Evolutionary conservation across 2,329 filamentous ascomycete species (phyloP), one percentile per base, ranked within the genome.

Genomic region (Immersiporthe knoxdaviesiana): DNA sequence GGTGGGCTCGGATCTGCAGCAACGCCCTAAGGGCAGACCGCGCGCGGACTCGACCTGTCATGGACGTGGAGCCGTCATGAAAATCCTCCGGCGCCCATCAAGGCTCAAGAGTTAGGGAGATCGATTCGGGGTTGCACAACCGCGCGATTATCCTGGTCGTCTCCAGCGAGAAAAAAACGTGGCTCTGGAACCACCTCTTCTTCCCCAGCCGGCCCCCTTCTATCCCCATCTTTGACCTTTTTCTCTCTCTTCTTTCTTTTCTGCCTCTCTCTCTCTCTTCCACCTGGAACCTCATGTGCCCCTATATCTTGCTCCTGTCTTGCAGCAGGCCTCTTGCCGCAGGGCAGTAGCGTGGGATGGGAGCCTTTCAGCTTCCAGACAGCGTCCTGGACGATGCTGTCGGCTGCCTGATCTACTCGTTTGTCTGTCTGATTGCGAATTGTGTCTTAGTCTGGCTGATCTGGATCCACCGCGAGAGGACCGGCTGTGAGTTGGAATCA

Each of bases 341-440:
- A 32, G 67, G 62, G 65, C 35, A 65, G 32, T 41, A 67, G 50
- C 65, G 62, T 70, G 68, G 65, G 66, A 70, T 70, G 68, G 68
- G 68, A 52, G 68, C 68, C 68, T 70, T 70, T 68, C 68, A 70
- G 68, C 68, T 70, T 68, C 68, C 68, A 32, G 68, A 66, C 62
- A 70, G 68, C 66, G 68, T 70, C 62, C 37, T 65, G 32, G 68
- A 62, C 63, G 66, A 67, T 63, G 68, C 68, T 68, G 56, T 68
- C 44, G 68, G 54, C 21, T 70, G 68, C 30, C 62, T 70, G 14
- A 5, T 52, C 21, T 70, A 68, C 62, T 68, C 68, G 0, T 65
- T 65, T 24, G 21, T 70, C 32, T 70, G 68, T 50, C 47, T 70
- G 30, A 50, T 68, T 16, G 61, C 66, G 30, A 70, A 70, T 24